Base-by-base conservation (phyloP, 2,329 filamentous ascomycete species). In the Macrophomina phaseolina region DNA sequence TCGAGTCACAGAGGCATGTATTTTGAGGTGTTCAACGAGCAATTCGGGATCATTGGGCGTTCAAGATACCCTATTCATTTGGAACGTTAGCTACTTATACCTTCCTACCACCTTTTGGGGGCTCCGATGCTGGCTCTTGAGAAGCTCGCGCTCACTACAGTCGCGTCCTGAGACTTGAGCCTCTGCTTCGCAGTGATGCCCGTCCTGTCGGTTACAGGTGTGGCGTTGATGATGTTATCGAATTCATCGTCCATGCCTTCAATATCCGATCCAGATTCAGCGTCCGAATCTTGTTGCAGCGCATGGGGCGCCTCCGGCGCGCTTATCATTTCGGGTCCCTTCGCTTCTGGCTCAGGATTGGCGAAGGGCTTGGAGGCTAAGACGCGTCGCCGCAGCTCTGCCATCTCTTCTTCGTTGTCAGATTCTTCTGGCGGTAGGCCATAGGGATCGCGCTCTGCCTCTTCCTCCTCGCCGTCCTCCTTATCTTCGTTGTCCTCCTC, bases 161-260 rank as follows among this genome's bases (percentile, higher is more conserved):
- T 49, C 9, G 38, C 34, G 7, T 64, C 52, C 67, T 56, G 74
- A 67, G 77, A 65, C 56, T 81, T 83, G 68, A 85, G 82, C 62
- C 84, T 81, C 76, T 90, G 84, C 71, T 87, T 88, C 2, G 87
- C 85, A 48, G 84, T 81, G 52, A 91, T 89, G 0, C 94, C 94
- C 12, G 91, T 91, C 65, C 90, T 87, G 76, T 97, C 94, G 0
- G 94, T 97, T 18, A 96, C 88, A 0, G 93, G 93, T 3, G 92
- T 94, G 0, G 95, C 94, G 72, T 94, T 89, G 74, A 97, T 97
- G 78, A 99, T 96, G 71, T 90, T 90, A 75, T 98, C 94, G 75
- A 98, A 97, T 60, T 93, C 90, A 55, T 91, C 91, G 64, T 95
- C 90, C 16, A 88, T 86, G 1, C 84, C 88, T 9, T 82, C 85